phyloP scores from a whole-genome alignment of 352 stramenopile species.

The Pythium rhizo-oryzae region DNA sequence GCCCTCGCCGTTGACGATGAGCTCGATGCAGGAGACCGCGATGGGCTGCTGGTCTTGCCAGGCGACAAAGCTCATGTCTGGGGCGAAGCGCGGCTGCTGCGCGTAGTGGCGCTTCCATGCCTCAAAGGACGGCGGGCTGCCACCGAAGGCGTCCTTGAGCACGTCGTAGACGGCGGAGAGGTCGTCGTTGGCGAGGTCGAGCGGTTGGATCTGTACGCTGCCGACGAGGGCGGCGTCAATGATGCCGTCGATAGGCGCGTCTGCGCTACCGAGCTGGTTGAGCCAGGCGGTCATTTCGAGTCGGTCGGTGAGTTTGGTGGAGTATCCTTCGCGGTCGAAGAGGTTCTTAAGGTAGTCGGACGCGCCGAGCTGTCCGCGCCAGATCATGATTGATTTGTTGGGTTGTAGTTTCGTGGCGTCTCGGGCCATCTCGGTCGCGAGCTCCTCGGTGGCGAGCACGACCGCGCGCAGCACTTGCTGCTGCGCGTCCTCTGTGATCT shows the following conservation, averaged over 20 bases:
- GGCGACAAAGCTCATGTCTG: constrained; percentile 25
- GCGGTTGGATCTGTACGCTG: constrained; percentile 8
- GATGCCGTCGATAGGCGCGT: too few relatives aligned
- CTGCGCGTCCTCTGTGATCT: background rate
- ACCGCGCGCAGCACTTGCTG: constrained; percentile 8
- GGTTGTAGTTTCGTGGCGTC: background rate
- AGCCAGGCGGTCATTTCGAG: constrained; percentile 18
- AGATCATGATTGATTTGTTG: constrained; percentile 7
- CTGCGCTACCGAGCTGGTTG: background rate
- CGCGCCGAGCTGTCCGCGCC: constrained; percentile 14
- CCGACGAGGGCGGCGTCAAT: background rate
- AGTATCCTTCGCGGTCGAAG: constrained; percentile 5
- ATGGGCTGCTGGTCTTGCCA: constrained; percentile 8
- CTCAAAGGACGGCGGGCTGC: constrained; percentile 22
- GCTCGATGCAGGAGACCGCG: constrained; percentile 7
- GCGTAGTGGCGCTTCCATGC: constrained; percentile 32
- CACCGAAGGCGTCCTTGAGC: constrained; percentile 25
- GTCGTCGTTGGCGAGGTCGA: constrained; percentile 19
- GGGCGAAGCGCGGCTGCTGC: constrained; percentile 27
- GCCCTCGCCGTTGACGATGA: constrained; percentile 19
- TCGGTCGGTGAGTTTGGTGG: constrained; percentile 2
- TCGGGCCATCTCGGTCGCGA: background rate
- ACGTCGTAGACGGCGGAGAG: constrained; percentile 23
- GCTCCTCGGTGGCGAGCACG: constrained; percentile 11
- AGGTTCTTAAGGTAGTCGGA: constrained; percentile 15